Base-by-base conservation (phyloP, 2,329 filamentous ascomycete species). In the Curvularia lunata region DNA sequence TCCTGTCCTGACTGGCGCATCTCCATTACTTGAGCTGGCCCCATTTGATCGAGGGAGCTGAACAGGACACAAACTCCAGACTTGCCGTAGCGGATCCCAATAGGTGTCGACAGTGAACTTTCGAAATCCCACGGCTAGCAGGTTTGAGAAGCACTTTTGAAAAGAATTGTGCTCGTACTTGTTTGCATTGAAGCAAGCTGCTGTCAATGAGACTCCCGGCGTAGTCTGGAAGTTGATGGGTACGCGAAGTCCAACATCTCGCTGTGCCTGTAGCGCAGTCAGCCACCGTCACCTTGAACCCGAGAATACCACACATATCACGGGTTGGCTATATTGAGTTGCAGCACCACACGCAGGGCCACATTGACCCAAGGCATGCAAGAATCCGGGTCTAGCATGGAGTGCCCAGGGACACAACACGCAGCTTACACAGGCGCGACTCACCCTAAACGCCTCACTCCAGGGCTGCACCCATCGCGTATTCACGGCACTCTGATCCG, bases 1-100 rank as follows among this genome's bases (percentile, higher is more conserved):
- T 2, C 64, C 59, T 32, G 65, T 60, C 10, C 47, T 49, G n/a
- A 66, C 51, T 12, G 59, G 56, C 12, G 37, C 52, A 27, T 25
- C 54, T 23, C 40, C 62, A 34, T 28, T 42, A 13, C 46, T 50
- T 40, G 56, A 42, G 12, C 21, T 23, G 30, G 40, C 50, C 21
- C 41, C 54, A 38, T 59, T 60, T 6, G 65, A 62, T 27, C 66
- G 61, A 34, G 82, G 81, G 51, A 86, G 77, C 45, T 82, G 72
- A 2, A 84, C 84, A 0, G 87, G 87, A 69, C 87, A 90, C 18
- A 89, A 79, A 48, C 79, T 84, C 85, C 87, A 89, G 40, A 79
- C 69, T 30, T 74, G 74, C 27, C 81, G 79, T 28, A 75, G 78
- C 23, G 80, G 67, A 62, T 88, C 86, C 87, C 87, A 90, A 67